phyloP scores from a whole-genome alignment of 2,329 filamentous ascomycete species.

The Fusarium sacchari region DNA sequence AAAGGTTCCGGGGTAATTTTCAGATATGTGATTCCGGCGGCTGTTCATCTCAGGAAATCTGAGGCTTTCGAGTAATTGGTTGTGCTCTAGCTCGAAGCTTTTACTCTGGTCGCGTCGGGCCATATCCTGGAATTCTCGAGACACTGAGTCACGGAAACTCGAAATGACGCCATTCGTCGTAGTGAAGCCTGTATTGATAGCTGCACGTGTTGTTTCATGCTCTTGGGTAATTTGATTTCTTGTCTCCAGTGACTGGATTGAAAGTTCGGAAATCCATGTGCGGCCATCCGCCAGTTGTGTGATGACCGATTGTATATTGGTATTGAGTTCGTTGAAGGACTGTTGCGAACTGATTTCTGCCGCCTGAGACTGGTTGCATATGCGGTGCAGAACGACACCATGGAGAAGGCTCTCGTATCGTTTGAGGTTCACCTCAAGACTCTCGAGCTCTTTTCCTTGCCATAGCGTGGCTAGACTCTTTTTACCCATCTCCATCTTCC shows the following conservation, averaged over 20 bases:
- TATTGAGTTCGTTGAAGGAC: rapidly evolving
- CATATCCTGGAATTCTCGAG: not conserved
- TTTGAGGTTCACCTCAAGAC: not conserved
- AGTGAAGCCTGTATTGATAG: not conserved
- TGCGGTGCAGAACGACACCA: rapidly evolving
- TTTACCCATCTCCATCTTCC: rapidly evolving
- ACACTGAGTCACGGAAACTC: not conserved
- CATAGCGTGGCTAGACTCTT: rapidly evolving
- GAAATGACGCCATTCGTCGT: rapidly evolving
- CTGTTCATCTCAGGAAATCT: not conserved
- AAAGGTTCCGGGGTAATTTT: not conserved
- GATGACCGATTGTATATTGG: not conserved
- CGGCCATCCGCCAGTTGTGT: not conserved
- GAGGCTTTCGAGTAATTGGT: rapidly evolving
- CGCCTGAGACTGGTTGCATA: not conserved
- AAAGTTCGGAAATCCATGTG: rapidly evolving
- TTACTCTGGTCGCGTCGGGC: rapidly evolving
- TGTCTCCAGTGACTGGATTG: rapidly evolving
- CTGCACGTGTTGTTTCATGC: not conserved
- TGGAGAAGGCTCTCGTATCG: not conserved
- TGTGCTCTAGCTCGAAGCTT: rapidly evolving
- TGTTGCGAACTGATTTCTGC: not conserved
- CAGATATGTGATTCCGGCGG: not conserved
- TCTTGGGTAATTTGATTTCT: rapidly evolving
- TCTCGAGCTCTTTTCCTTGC: not conserved